These are phyloP conservation scores for Tuber umbilicatum DNA, from an alignment of 495 filamentous ascomycete species.

Conservation along the genomic window DNA sequence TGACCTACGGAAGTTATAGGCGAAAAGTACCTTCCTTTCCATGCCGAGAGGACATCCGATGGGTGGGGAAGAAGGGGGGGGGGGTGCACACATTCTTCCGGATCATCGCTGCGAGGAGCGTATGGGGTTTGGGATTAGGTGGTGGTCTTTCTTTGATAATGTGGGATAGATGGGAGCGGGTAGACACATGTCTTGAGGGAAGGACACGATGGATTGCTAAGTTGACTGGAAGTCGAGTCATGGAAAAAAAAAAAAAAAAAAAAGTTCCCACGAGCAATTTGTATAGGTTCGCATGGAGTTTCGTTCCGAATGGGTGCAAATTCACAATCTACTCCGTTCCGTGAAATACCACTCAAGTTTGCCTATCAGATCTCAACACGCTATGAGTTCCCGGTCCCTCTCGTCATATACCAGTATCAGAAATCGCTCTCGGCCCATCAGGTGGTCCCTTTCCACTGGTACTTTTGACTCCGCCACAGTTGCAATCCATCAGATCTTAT, in stretches of 20 bases:
- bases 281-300: background rate
- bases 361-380: background rate
- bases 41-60: background rate
- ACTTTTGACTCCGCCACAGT: background rate
- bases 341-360: background rate
- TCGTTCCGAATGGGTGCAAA: background rate
- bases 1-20: background rate
- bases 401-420: constrained; percentile 5
- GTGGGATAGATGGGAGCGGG: background rate
- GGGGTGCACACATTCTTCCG: background rate
- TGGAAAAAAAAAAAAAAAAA: background rate
- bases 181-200: background rate
- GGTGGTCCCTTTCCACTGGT: background rate
- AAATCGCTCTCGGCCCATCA: background rate
- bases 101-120: background rate
- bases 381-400: background rate
- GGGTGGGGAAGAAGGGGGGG: constrained; percentile 1
- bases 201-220: background rate
- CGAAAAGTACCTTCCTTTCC: constrained; percentile 2
- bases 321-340: background rate
- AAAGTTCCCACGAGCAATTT: background rate
- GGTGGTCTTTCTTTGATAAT: background rate
- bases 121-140: background rate
- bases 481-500: constrained; percentile 5
- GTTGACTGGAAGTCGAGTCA: background rate